Evolutionary conservation across 2,329 filamentous ascomycete genomes (phyloP).

Genomic region (Rhytidhysteron rufulum): DNA sequence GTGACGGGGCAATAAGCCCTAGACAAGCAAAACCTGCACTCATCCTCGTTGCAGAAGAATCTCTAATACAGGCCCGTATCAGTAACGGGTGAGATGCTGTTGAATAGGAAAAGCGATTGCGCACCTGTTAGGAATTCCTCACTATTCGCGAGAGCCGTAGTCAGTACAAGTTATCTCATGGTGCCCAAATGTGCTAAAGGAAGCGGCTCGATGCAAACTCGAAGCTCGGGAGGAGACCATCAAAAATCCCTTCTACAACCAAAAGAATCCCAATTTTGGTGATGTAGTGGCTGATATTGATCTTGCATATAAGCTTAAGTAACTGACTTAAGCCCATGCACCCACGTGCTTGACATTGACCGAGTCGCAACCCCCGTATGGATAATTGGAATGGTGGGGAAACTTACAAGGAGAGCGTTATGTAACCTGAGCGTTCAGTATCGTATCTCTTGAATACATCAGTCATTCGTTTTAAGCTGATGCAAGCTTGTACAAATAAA

Average conservation of each 20-base stretch:
- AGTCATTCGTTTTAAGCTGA: conserved; percentile 95
- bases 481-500: conserved; percentile 95
- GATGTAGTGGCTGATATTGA: too few relatives aligned
- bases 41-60: conserved; percentile 38
- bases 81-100: conserved; percentile 48
- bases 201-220: too few relatives aligned
- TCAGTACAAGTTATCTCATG: conserved; percentile 1
- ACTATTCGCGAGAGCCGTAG: conserved; percentile 20
- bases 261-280: too few relatives aligned
- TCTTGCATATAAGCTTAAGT: too few relatives aligned
- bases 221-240: too few relatives aligned
- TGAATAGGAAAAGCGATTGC: conserved; percentile 53
- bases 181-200: too few relatives aligned
- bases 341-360: too few relatives aligned
- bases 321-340: too few relatives aligned
- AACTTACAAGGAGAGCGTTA: conserved; percentile 54
- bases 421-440: conserved; percentile 89
- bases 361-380: too few relatives aligned
- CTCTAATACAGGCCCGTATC: conserved; percentile 51
- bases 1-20: too few relatives aligned
- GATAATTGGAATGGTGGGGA: background rate
- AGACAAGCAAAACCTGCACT: too few relatives aligned
- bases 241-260: too few relatives aligned
- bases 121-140: conserved; percentile 55
- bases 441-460: conserved; percentile 99